A percentile compares a stretch with the other conserved stretches of the same genome.
Evolutionary conservation across 495 filamentous ascomycete genomes (phyloP).

Genomic region (Parathielavia appendiculata): DNA sequence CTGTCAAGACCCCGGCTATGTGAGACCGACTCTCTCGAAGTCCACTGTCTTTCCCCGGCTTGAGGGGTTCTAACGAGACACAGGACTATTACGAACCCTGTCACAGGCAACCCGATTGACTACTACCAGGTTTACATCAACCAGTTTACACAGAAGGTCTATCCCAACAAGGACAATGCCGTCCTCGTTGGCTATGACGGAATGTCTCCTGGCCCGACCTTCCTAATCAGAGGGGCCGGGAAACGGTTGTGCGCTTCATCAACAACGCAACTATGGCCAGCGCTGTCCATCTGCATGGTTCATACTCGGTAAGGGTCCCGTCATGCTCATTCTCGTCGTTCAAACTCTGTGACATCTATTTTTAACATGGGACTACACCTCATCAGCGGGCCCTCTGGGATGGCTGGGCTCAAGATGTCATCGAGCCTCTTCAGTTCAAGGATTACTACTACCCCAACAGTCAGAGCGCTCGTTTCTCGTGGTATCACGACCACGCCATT

Average conservation of each 20-base stretch:
- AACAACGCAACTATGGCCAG: constrained; percentile 41
- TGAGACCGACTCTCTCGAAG: too few relatives aligned
- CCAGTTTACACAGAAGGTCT: constrained; percentile 41
- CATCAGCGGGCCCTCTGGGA: constrained; percentile 35
- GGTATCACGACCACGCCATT: constrained; percentile 55
- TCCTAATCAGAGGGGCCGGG: not conserved
- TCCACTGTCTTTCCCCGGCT: too few relatives aligned
- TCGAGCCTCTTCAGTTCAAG: constrained; percentile 47
- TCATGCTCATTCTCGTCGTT: not conserved
- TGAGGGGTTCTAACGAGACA: too few relatives aligned
- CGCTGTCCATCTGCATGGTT: constrained; percentile 51
- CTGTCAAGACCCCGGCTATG: constrained; percentile 39
- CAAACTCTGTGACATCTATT: not conserved
- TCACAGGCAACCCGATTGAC: constrained; percentile 28
- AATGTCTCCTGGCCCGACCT: constrained; percentile 38
- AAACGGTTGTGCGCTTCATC: constrained; percentile 47
- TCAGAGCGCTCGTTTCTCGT: constrained; percentile 46
- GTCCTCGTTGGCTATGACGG: constrained; percentile 33
- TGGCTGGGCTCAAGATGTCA: constrained; percentile 54
- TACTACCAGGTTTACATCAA: constrained; percentile 48
- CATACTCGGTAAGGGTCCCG: constrained; percentile 33
- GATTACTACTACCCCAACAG: constrained; percentile 58
- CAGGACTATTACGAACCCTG: constrained; percentile 30
- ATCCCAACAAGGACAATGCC: constrained; percentile 42
- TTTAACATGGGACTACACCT: too few relatives aligned